These are phyloP conservation scores for Capronia coronata DNA, from an alignment of 2,329 filamentous ascomycete species.

Conservation along the genomic window DNA sequence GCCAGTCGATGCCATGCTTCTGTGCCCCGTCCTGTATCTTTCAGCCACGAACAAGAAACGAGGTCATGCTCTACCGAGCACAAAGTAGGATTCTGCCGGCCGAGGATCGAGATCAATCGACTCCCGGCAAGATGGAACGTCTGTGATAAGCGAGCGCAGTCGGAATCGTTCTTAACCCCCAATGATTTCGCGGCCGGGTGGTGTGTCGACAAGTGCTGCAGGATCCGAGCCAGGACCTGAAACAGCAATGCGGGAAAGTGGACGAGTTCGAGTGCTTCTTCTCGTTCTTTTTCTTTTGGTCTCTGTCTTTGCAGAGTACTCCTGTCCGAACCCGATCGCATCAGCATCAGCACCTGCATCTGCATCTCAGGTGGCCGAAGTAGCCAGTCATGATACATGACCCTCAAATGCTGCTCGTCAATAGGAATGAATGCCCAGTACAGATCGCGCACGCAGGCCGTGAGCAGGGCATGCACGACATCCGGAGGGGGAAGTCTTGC, in stretches of 20 bases:
- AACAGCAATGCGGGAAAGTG: conserved; percentile 12
- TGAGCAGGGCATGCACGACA: conserved; percentile 4
- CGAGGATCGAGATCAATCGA: conserved; percentile 5
- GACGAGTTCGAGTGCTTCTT: too few relatives aligned
- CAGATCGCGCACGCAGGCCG: conserved; percentile 1
- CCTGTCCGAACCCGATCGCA: too few relatives aligned
- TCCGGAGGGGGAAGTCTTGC: conserved; percentile 1
- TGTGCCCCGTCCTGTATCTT: conserved; percentile 8
- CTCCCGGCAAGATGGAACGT: conserved; percentile 1
- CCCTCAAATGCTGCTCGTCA: conserved; percentile 8
- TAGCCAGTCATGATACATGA: not conserved
- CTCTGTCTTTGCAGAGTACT: too few relatives aligned
- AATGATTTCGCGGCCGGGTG: conserved; percentile 1
- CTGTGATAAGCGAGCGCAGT: conserved; percentile 7
- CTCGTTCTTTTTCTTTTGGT: not conserved
- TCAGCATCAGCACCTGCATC: too few relatives aligned
- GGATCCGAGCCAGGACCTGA: conserved; percentile 3
- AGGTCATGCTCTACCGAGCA: conserved; percentile 9
- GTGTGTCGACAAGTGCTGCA: conserved; percentile 4
- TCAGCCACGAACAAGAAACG: conserved; percentile 6
- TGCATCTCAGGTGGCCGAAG: not conserved
- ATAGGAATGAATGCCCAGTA: conserved; percentile 8
- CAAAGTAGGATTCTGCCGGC: conserved; percentile 8
- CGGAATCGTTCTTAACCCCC: not conserved
- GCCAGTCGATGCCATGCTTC: conserved; percentile 12